phyloP scores from a whole-genome alignment of 2,329 filamentous ascomycete species.

The Stenocarpella maydis region DNA sequence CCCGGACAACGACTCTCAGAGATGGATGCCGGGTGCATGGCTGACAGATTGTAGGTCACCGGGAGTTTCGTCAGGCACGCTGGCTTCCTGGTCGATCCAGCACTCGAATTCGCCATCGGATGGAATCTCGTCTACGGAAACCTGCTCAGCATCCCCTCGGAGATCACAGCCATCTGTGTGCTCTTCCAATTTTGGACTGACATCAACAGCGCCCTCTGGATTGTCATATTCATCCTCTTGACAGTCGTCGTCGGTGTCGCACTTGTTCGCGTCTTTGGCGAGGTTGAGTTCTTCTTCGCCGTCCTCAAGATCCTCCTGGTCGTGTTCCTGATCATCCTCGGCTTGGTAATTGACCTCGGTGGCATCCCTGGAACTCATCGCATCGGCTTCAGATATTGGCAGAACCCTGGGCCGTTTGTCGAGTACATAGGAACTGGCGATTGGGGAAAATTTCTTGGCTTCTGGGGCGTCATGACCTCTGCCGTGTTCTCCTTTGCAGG shows the following conservation, averaged over 20 bases:
- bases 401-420: conserved; percentile 69
- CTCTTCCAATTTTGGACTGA: conserved; percentile 72
- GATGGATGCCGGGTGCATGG: neutral
- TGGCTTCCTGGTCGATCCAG: conserved; percentile 68
- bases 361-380: conserved; percentile 65
- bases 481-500: conserved; percentile 57
- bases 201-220: conserved; percentile 60
- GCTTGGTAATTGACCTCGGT: conserved; percentile 69
- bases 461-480: conserved; percentile 59
- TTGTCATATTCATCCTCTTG: conserved; percentile 59
- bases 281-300: conserved; percentile 63
- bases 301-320: conserved; percentile 68
- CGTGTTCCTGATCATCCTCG: conserved; percentile 68
- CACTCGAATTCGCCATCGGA: conserved; percentile 63
- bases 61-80: conserved; percentile 69
- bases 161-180: conserved; percentile 70
- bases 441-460: conserved; percentile 70
- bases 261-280: conserved; percentile 67
- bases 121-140: conserved; percentile 66
- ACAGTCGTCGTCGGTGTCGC: conserved; percentile 66
- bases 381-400: conserved; percentile 76
- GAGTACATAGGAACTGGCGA: conserved; percentile 66
- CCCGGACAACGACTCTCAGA: too few relatives aligned
- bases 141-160: conserved; percentile 61
- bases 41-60: conserved; percentile 49